These are phyloP conservation scores for Musa troglodytarum DNA, from an alignment of 176 grass and related monocot species.

Conservation along the genomic window DNA sequence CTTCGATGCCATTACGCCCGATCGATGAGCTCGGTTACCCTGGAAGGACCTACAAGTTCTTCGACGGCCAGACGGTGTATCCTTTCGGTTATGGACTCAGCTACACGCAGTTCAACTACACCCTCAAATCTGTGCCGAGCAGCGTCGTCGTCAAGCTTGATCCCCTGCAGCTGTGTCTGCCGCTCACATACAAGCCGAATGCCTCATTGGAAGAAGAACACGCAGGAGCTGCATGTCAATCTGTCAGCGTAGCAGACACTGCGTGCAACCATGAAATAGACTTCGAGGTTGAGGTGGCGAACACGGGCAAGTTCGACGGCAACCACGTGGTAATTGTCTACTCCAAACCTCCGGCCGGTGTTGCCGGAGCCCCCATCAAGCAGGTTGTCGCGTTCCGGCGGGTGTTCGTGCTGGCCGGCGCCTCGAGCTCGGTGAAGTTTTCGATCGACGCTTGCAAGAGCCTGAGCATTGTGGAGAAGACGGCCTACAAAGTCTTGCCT, in stretches of 20 bases:
- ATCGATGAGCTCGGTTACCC: constrained; percentile 10
- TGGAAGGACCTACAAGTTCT: constrained; percentile 6
- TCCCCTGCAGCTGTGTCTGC: not conserved
- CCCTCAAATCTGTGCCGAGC: not conserved
- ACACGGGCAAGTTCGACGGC: not conserved
- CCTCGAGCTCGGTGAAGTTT: not conserved
- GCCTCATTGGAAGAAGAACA: not conserved
- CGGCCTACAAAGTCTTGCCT: not conserved
- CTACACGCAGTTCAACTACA: not conserved
- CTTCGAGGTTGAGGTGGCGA: not conserved
- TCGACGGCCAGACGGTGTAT: not conserved
- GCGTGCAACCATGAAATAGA: not conserved
- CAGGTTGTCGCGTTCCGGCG: not conserved
- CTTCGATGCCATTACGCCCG: not conserved
- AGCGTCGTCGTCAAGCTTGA: not conserved
- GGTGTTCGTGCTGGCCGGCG: not conserved
- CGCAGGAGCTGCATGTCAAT: not conserved
- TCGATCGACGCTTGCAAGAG: not conserved
- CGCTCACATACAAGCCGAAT: not conserved
- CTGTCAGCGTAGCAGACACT: not conserved
- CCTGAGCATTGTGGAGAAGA: not conserved
- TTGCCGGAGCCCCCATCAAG: not conserved
- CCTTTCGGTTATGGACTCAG: constrained; percentile 4
- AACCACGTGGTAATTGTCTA: not conserved
- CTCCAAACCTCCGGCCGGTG: not conserved